A percentile compares a stretch with the other conserved stretches of the same genome.
Evolutionary conservation across 2,329 filamentous ascomycete species (phyloP).

Genomic region (Mycogone perniciosa): DNA sequence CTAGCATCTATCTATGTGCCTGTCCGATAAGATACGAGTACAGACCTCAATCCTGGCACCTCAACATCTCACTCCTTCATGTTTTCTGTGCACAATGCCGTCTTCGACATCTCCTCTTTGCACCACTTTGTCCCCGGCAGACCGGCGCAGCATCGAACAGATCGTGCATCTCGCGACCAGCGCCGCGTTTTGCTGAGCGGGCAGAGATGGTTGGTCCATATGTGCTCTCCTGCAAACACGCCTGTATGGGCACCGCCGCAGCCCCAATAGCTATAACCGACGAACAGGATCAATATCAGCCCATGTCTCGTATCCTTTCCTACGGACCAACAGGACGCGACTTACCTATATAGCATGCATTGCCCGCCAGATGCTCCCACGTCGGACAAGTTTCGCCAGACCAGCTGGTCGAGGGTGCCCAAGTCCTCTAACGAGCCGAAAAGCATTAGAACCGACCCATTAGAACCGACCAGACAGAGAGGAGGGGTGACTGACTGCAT

Average conservation of each 20-base stretch:
- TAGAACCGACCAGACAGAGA: too few relatives aligned
- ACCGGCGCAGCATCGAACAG: slow-evolving; percentile 6
- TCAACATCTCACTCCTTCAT: too few relatives aligned
- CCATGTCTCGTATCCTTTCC: too few relatives aligned
- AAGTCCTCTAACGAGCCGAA: not conserved
- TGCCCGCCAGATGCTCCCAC: slow-evolving; percentile 1
- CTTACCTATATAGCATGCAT: slow-evolving; percentile 7
- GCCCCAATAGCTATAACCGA: not conserved
- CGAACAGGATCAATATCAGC: not conserved
- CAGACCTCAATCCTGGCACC: not conserved
- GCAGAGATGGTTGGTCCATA: not conserved
- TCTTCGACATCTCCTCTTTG: not conserved
- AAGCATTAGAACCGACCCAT: not conserved
- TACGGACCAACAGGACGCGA: not conserved
- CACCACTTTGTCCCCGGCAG: not conserved
- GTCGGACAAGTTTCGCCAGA: not conserved
- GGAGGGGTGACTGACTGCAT: slow-evolving; percentile 1
- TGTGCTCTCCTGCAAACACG: slow-evolving; percentile 2
- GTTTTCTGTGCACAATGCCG: not conserved
- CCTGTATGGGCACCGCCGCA: slow-evolving; percentile 2
- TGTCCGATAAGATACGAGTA: not conserved
- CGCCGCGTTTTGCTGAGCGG: not conserved
- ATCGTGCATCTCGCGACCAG: not conserved
- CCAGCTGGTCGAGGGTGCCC: not conserved
- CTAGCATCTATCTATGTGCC: too few relatives aligned